Evolutionary conservation across 768 basidiomycete species (phyloP).

Genomic region (Sistotremastrum niveocremeum): DNA sequence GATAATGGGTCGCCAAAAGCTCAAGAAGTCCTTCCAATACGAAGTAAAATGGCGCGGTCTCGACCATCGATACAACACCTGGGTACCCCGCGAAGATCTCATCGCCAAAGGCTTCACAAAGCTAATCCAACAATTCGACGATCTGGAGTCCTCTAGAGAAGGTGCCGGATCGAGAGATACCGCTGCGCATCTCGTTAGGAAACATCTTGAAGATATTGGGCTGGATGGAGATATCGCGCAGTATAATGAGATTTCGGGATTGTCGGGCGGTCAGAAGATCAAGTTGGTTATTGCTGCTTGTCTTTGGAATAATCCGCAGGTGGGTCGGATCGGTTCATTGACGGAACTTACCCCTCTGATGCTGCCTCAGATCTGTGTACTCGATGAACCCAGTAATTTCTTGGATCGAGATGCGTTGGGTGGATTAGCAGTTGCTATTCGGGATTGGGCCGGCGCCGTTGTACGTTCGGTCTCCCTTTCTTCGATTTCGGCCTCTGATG

Average conservation of each 20-base stretch:
- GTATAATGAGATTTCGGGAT: slow-evolving; percentile 90
- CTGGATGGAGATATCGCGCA: slow-evolving; percentile 96
- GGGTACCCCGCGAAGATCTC: slow-evolving; percentile 82
- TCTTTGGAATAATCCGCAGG: slow-evolving; percentile 92
- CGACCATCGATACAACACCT: slow-evolving; percentile 81
- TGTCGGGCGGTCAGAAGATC: slow-evolving; percentile 96
- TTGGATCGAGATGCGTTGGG: slow-evolving; percentile 93
- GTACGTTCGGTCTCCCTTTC: slow-evolving; percentile 27
- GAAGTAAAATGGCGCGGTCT: slow-evolving; percentile 80
- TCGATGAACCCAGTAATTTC: slow-evolving; percentile 94
- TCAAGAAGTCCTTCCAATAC: slow-evolving; percentile 92
- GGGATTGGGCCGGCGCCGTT: slow-evolving; percentile 87
- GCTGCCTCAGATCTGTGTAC: slow-evolving; percentile 43
- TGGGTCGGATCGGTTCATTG: slow-evolving; percentile 17
- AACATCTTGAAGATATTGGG: slow-evolving; percentile 90
- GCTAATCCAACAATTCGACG: slow-evolving; percentile 87
- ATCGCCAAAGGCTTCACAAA: slow-evolving; percentile 80
- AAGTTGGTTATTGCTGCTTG: slow-evolving; percentile 92
- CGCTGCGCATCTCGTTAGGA: slow-evolving; percentile 63
- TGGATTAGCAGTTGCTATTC: slow-evolving; percentile 88
- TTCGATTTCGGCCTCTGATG: neutral
- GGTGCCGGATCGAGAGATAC: slow-evolving; percentile 90
- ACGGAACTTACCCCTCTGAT: too few species aligned
- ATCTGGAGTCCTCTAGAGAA: slow-evolving; percentile 89
- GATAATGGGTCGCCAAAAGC: slow-evolving; percentile 90